Evolutionary conservation across 2,329 filamentous ascomycete species (phyloP), one percentile per base, ranked within the genome.

Genomic region (Exutisphaerella laricina): DNA sequence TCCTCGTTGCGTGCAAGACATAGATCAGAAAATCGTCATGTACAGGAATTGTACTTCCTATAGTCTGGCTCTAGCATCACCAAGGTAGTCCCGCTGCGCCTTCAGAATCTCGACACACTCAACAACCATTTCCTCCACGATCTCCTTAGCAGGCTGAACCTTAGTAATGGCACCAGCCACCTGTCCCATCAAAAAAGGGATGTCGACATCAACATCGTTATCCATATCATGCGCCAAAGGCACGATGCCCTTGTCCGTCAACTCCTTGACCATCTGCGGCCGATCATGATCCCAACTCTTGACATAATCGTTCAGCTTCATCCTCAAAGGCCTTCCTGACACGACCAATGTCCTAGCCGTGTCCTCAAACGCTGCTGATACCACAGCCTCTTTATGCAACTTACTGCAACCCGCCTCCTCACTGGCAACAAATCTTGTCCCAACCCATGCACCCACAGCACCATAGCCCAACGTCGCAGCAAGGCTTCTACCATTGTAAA

Each of bases 131-230:
- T 94, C 88, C 48, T 81, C 77, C n/a, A 97, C 81, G 69, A 97
- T 95, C 51, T 82, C 76, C 34, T 71, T 77, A 0, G 90, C 90
- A 0, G 89, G 88, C 70, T 92, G 80, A 46, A 96, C 78, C 53
- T 82, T 79, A 23, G 70, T 66, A 44, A 96, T 85, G 1, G 82
- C 75, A 1, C 85, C 89, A 1, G 88, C 85, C 6, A 96, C 89
- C 69, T 95, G 88, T 1, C 90, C 90, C 90, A 96, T 96, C 59
- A 96, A 63, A 66, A 90, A 88, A 9, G 90, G 90, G 43, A 85
- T 71, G 59, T 96, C 90, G 9, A 94, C 71, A 29, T 95, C 88
- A 42, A 81, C 82, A 1, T 84, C 85, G 41, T 88, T 75, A 37
- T 94, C 49, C 58, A 95, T 71, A 61, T 97, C 90, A 60, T 86